Percentiles rank a stretch among this genome's conserved stretches.
Conservation (phyloP, 2,329 filamentous ascomycete genomes). For the Apiospora koreana region DNA sequence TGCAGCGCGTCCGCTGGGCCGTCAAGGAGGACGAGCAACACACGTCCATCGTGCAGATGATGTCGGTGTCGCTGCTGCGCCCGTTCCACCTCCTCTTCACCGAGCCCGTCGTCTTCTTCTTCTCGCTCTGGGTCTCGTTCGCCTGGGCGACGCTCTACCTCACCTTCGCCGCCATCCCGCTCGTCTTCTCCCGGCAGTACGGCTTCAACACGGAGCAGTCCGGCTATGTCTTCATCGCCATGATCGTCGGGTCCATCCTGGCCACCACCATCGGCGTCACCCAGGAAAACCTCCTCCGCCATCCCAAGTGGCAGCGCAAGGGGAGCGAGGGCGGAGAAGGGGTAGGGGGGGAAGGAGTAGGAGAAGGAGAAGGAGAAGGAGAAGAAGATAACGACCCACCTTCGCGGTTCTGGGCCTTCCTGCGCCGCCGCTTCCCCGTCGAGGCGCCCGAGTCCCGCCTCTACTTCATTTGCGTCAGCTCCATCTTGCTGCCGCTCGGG, state of each 20-base stretch:
- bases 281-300: conserved; percentile 67
- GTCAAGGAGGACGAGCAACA: conserved; percentile 80
- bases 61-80: conserved; percentile 71
- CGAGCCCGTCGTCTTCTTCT: conserved; percentile 80
- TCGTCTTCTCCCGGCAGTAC: conserved; percentile 72
- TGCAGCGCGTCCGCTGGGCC: conserved; percentile 72
- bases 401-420: conserved; percentile 44
- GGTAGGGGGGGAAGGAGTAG: conserved; percentile 37
- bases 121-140: conserved; percentile 88
- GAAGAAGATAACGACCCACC: conserved; percentile 32
- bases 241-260: conserved; percentile 66
- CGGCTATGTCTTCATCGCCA: conserved; percentile 72
- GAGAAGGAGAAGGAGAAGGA: conserved; percentile 31
- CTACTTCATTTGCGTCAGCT: conserved; percentile 80
- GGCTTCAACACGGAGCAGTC: conserved; percentile 67
- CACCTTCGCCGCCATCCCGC: conserved; percentile 77
- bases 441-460: conserved; percentile 74
- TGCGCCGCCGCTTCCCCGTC: conserved; percentile 47
- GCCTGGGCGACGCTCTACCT: conserved; percentile 88
- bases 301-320: conserved; percentile 37
- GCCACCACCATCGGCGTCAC: conserved; percentile 70
- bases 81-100: conserved; percentile 78
- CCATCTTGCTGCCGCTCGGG: conserved; percentile 73
- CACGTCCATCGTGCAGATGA: conserved; percentile 66
- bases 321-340: conserved; percentile 15